phyloP scores from a whole-genome alignment of 1,284 basidiomycete species.

The Pseudozyma pruni region DNA sequence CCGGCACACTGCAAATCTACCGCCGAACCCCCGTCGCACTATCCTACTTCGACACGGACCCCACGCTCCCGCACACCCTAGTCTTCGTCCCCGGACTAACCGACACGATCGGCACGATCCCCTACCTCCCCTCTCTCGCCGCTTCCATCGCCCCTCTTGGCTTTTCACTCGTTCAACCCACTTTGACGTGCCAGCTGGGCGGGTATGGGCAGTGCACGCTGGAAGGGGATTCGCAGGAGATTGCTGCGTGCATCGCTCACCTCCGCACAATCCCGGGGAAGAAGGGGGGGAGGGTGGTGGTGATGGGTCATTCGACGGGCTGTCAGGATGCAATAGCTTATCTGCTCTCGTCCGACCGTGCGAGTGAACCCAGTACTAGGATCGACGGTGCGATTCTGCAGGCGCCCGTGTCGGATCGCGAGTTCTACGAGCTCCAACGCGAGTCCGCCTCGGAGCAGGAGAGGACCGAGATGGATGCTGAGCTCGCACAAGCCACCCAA shows the following conservation, averaged over 20 bases:
- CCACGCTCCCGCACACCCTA: conserved; percentile 43
- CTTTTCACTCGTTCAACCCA: conserved; percentile 57
- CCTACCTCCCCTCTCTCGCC: conserved; percentile 52
- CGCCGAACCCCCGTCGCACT: conserved; percentile 44
- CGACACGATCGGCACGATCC: conserved; percentile 58
- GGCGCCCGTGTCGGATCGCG: conserved; percentile 62
- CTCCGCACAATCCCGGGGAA: conserved; percentile 23
- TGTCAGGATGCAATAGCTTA: conserved; percentile 62
- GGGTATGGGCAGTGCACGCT: conserved; percentile 57
- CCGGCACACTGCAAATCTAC: conserved; percentile 46
- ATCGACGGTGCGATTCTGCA: conserved; percentile 61
- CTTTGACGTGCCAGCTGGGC: conserved; percentile 55
- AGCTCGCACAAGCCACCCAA: conserved; percentile 24
- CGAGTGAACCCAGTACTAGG: not conserved
- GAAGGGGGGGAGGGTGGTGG: conserved; percentile 42
- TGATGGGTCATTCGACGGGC: conserved; percentile 66
- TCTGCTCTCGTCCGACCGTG: conserved; percentile 23
- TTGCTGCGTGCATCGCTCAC: conserved; percentile 41
- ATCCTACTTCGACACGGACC: conserved; percentile 54
- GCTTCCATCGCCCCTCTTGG: conserved; percentile 14
- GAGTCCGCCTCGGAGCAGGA: not conserved
- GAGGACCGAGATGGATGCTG: conserved; percentile 14
- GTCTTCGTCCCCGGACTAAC: conserved; percentile 59
- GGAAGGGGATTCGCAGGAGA: conserved; percentile 63
- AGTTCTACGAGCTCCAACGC: conserved; percentile 45